These are phyloP conservation scores for Elongisporangium prolatum DNA, from an alignment of 352 stramenopile species.

Conservation along the genomic window DNA sequence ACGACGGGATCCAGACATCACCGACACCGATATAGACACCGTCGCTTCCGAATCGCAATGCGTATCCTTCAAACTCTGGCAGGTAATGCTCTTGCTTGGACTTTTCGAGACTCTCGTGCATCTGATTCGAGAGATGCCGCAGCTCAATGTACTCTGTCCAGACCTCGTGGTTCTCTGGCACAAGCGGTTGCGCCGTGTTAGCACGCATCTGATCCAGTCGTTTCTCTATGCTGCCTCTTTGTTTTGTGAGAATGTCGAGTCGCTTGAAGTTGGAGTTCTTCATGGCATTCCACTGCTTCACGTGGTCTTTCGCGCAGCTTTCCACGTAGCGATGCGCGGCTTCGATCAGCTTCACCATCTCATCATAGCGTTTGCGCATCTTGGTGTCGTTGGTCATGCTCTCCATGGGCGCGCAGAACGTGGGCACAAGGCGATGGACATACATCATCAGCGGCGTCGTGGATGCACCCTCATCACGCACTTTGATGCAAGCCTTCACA, in stretches of 20 bases:
- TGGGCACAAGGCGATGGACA: conserved; percentile 45
- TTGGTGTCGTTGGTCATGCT: conserved; percentile 4
- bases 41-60: conserved; percentile 58
- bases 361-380: conserved; percentile 22
- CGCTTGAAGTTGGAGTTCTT: conserved; percentile 59
- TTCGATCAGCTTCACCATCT: conserved; percentile 51
- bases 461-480: conserved; percentile 31
- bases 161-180: conserved; percentile 36
- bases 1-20: conserved; percentile 69
- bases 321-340: conserved; percentile 41
- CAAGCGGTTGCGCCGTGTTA: conserved; percentile 21
- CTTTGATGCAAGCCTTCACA: conserved; percentile 48
- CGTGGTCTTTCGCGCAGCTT: conserved; percentile 31
- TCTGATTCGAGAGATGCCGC: conserved; percentile 49
- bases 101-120: conserved; percentile 53
- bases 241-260: conserved; percentile 59
- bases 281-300: conserved; percentile 45
- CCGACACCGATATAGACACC: conserved; percentile 69
- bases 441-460: conserved; percentile 39
- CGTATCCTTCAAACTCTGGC: conserved; percentile 54
- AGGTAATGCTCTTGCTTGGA: conserved; percentile 69
- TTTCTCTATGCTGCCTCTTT: conserved; percentile 52
- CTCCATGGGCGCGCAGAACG: conserved; percentile 21
- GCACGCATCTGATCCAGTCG: conserved; percentile 58
- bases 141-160: conserved; percentile 75